phyloP scores from a whole-genome alignment of 345 rosid genomes.

The Salix brachista region DNA sequence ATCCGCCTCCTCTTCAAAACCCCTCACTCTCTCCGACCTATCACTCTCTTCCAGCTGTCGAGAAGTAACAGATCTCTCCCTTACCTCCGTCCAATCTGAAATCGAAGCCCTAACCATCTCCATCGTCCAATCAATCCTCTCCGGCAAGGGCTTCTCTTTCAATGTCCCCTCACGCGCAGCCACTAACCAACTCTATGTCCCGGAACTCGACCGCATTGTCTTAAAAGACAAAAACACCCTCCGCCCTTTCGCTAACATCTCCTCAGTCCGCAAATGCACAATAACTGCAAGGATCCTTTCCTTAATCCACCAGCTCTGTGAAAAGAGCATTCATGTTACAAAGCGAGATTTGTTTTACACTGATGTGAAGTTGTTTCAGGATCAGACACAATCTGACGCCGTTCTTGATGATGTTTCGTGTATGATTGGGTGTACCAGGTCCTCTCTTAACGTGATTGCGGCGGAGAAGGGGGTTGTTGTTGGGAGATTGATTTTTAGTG shows the following conservation, averaged over 20 bases:
- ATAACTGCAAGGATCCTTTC: constrained; percentile 81
- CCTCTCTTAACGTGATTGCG: constrained; percentile 89
- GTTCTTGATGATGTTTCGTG: constrained; percentile 91
- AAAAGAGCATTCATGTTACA: constrained; percentile 81
- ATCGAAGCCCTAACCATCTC: constrained; percentile 73
- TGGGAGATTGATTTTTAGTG: constrained; percentile 88
- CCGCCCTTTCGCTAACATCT: constrained; percentile 76
- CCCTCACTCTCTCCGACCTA: constrained; percentile 77
- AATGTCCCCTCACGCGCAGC: constrained; percentile 93
- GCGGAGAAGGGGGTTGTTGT: constrained; percentile 95
- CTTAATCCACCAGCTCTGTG: constrained; percentile 87
- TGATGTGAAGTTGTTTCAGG: constrained; percentile 96
- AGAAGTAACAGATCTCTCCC: constrained; percentile 83
- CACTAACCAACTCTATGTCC: constrained; percentile 90
- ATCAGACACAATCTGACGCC: constrained; percentile 88
- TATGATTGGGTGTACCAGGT: constrained; percentile 86
- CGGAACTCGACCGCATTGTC: constrained; percentile 98
- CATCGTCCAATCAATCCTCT: constrained; percentile 67
- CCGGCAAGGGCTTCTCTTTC: constrained; percentile 85
- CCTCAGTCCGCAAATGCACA: constrained; percentile 84
- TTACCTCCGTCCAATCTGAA: constrained; percentile 67
- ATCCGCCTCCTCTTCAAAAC: constrained; percentile 47
- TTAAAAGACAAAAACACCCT: constrained; percentile 86
- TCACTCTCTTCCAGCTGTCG: constrained; percentile 66
- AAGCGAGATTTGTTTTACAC: constrained; percentile 99